Base-by-base conservation (phyloP, 148 eudicot genomes). In the Rhododendron simsii region DNA sequence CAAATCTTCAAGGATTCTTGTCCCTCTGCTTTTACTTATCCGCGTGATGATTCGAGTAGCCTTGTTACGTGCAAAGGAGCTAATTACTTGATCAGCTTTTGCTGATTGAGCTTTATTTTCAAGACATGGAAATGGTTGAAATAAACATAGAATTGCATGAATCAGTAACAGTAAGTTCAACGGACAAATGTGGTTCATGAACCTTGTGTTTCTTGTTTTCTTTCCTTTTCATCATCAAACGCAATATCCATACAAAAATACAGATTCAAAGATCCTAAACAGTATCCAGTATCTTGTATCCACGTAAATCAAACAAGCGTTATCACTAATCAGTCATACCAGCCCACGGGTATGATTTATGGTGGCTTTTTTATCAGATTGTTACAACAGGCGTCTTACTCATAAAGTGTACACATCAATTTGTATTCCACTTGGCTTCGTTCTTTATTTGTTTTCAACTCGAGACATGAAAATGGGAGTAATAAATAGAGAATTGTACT, bases 31-130 rank as follows among this genome's bases (percentile, higher is more conserved):
- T 85, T 85, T 80, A 90, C 88, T 80, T 90, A 88, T 26, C 61
- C 90, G 3, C 87, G 74, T 48, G 92, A 90, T 79, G 90, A 90
- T 85, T 71, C 78, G 5, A 84, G 89, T 0, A 90, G 90, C 53
- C 80, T 71, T 85, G 87, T 85, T 75, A 87, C 88, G 0, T 90
- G 92, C 80, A 73, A 61, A 4, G 88, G 87, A 59, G 84, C 90
- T 59, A n/a, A 87, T 87, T 88, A 90, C 63, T 77, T 63, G 77
- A 90, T 90, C 77, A 77, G 78, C 53, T 90, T 90, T 73, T 88
- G 92, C 44, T 87, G 26, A 23, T 67, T 67, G 15, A 10, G 39
- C 15, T 3, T 76, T 37, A 0, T 76, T 37, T 76, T 76, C 47
- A 16, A 76, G 79, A 18, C n/a, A 76, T 39, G 48, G 47, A 76